These are phyloP conservation scores for fission yeast (Schizosaccharomyces pombe) DNA, from an alignment of 805 yeast genomes.

Conservation along the genomic window ASM294v3 CU329670.1:4745501-4746000, in stretches of 20 bases:
- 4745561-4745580: conserved; percentile 36
- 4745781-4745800: conserved; percentile 4
- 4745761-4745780: conserved; percentile 30
- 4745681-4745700: not conserved
- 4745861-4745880: too few relatives aligned
- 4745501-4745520: conserved; percentile 68
- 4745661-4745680: not conserved
- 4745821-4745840: not conserved
- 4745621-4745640: conserved; percentile 22
- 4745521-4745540: conserved; percentile 19
- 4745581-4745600: conserved; percentile 97
- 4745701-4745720: not conserved
- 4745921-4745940: not conserved
- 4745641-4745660: not conserved
- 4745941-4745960: not conserved
- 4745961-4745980: not conserved
- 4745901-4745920: not conserved
- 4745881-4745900: too few relatives aligned
- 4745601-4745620: conserved; percentile 70
- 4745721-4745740: conserved; percentile 24
- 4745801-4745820: conserved; percentile 6
- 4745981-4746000: not conserved
- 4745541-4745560: conserved; percentile 34
- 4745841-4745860: not conserved
- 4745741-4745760: conserved; percentile 54